A percentile compares a stretch with the other conserved stretches of the same genome.
phyloP scores from a whole-genome alignment of 306 rosid species.

The Vicia villosa region DNA sequence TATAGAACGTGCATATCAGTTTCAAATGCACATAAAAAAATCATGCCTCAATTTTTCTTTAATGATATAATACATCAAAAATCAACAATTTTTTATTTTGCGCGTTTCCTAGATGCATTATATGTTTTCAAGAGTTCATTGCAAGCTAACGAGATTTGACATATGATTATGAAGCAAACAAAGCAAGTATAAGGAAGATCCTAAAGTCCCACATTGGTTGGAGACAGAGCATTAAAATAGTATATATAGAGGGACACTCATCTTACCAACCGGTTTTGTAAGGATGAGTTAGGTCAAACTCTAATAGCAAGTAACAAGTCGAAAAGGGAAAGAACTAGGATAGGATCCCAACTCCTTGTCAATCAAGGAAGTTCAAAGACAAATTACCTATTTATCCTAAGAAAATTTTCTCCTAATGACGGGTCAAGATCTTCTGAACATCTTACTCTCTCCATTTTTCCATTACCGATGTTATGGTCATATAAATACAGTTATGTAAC shows the following conservation, averaged over 20 bases:
- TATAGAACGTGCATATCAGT: slow-evolving; percentile 39
- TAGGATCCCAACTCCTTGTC: too few relatives aligned
- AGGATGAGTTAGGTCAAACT: too few relatives aligned
- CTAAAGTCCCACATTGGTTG: too few relatives aligned
- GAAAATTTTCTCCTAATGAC: neutral
- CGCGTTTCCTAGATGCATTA: neutral
- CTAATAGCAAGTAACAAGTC: slow-evolving; percentile 23
- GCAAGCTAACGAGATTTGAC: slow-evolving; percentile 17
- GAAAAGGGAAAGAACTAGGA: slow-evolving; percentile 22
- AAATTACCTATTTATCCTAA: neutral
- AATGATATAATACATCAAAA: slow-evolving; percentile 11
- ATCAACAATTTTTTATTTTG: neutral
- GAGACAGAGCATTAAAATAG: too few relatives aligned
- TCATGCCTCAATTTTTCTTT: slow-evolving; percentile 20
- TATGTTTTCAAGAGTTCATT: slow-evolving; percentile 24
- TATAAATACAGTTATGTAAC: too few relatives aligned
- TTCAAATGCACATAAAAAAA: slow-evolving; percentile 16
- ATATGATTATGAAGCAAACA: slow-evolving; percentile 22
- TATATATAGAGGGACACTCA: too few relatives aligned
- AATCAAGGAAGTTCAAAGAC: slow-evolving; percentile 7
- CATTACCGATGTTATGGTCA: too few relatives aligned
- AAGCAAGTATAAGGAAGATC: too few relatives aligned
- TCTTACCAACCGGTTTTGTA: too few relatives aligned
- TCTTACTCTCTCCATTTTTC: too few relatives aligned
- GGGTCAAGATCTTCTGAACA: too few relatives aligned